Evolutionary conservation across 345 rosid species (phyloP), one percentile per base, ranked within the genome.

Genomic region (Salix koriyanagi): DNA sequence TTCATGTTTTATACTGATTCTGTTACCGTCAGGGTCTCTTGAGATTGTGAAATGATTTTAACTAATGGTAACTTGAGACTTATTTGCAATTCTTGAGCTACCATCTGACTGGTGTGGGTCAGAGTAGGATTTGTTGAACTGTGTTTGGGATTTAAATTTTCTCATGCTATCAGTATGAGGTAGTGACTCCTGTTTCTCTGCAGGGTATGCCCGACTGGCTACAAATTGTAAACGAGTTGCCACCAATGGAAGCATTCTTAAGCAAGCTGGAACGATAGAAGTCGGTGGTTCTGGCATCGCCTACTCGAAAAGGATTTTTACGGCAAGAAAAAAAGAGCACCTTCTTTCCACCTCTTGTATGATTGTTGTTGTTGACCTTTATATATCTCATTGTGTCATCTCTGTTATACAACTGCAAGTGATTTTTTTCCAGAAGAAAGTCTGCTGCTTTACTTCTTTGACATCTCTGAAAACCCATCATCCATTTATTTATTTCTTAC

Each of bases 141-240:
- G 28, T 1, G 52, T 7, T 58, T n/a, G 25, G 62, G 11, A 58
- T 58, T n/a, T 58, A n/a, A 12, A n/a, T 1, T 71, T n/a, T 11
- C 64, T 19, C 39, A 52, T 19, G 41, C 62, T 41, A 41, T 61
- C 7, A 26, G 28, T 3, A 6, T 6, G 37, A 2, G 34, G 14
- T 12, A 25, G 23, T 6, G n/a, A 28, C 21, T 73, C 64, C 21
- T 2, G 25, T 23, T 68, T 64, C 30, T 70, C 68, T 73, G 60
- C 87, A 91, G 97, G 99, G 98, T 73, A 90, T 91, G 93, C 98
- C 98, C 19, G 92, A 90, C 78, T 91, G 98, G 98, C 83, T 82
- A 74, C 90, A 95, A 85, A 90, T 95, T 62, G 76, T 89, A 72
- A 82, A 84, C 74, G 98, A 93, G 85, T 87, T 93, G 71, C 97